These are phyloP conservation scores for Globisporangium ultimum DNA, from an alignment of 352 stramenopile genomes.

Conservation along the genomic window DNA sequence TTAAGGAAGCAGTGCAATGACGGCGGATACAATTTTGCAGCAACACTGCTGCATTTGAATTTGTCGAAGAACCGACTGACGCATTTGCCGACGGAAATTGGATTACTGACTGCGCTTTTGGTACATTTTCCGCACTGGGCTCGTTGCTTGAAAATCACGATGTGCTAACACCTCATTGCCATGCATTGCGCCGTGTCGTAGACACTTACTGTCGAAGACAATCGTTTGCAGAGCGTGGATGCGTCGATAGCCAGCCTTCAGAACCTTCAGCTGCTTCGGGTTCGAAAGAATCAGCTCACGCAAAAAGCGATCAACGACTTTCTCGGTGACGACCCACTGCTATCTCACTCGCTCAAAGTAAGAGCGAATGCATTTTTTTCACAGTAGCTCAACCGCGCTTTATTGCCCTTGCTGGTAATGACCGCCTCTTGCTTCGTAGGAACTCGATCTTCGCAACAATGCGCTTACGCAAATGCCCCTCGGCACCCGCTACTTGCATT, in stretches of 20 bases:
- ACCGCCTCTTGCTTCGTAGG: constrained; percentile 20
- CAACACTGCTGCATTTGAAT: constrained; percentile 58
- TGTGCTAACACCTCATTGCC: background rate
- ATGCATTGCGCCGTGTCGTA: constrained; percentile 12
- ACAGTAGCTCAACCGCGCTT: background rate
- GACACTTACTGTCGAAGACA: constrained; percentile 72
- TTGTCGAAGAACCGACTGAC: constrained; percentile 65
- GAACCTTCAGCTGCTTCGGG: constrained; percentile 51
- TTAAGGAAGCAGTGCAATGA: constrained; percentile 11
- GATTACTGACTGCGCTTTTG: constrained; percentile 41
- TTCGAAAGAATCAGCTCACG: constrained; percentile 75
- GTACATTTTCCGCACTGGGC: constrained; percentile 13
- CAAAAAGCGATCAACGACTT: constrained; percentile 39
- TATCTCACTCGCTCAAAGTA: constrained; percentile 31
- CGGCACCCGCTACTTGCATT: constrained; percentile 28
- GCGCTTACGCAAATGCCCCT: constrained; percentile 35
- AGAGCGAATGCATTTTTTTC: no score
- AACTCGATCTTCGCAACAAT: constrained; percentile 80
- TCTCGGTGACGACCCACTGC: constrained; percentile 18
- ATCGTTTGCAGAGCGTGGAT: constrained; percentile 47
- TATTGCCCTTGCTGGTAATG: background rate
- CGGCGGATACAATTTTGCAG: constrained; percentile 35
- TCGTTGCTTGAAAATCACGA: no score
- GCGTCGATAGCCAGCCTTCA: constrained; percentile 36
- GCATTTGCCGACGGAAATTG: constrained; percentile 37